phyloP scores from a whole-genome alignment of 768 basidiomycete genomes.

The Coprinellus micaceus region DNA sequence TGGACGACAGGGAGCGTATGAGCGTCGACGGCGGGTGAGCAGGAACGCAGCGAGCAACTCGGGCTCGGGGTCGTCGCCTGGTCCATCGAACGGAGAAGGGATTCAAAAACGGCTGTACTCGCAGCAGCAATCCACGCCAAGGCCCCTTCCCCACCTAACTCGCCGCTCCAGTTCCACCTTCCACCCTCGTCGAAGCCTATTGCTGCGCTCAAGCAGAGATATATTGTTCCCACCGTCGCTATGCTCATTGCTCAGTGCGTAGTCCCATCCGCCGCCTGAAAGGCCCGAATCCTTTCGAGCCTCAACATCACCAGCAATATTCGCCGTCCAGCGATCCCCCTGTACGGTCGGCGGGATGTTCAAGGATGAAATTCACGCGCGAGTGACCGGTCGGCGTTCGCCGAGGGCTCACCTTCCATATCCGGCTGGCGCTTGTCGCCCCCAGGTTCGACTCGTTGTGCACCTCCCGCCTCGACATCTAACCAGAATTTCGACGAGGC shows the following conservation, averaged over 20 bases:
- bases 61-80: not conserved
- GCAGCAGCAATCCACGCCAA: conserved; percentile 29
- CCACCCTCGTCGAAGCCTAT: conserved; percentile 30
- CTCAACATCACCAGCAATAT: not conserved
- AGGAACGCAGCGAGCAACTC: not conserved
- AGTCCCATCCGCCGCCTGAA: conserved; percentile 29
- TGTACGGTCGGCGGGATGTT: not conserved
- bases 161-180: conserved; percentile 17
- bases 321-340: not conserved
- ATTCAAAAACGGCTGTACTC: conserved; percentile 33
- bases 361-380: conserved; percentile 4
- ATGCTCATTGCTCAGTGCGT: conserved; percentile 47
- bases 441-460: no score
- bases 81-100: not conserved
- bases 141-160: conserved; percentile 4
- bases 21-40: not conserved
- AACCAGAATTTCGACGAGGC: no score
- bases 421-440: not conserved
- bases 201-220: conserved; percentile 70
- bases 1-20: conserved; percentile 1
- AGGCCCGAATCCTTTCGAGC: conserved; percentile 25
- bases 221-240: conserved; percentile 64
- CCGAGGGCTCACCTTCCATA: not conserved
- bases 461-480: no score
- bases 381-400: not conserved